Percentiles rank a stretch among this genome's conserved stretches.
Conservation (phyloP, 2,329 filamentous ascomycete genomes). For the Madurella fahalii region DNA sequence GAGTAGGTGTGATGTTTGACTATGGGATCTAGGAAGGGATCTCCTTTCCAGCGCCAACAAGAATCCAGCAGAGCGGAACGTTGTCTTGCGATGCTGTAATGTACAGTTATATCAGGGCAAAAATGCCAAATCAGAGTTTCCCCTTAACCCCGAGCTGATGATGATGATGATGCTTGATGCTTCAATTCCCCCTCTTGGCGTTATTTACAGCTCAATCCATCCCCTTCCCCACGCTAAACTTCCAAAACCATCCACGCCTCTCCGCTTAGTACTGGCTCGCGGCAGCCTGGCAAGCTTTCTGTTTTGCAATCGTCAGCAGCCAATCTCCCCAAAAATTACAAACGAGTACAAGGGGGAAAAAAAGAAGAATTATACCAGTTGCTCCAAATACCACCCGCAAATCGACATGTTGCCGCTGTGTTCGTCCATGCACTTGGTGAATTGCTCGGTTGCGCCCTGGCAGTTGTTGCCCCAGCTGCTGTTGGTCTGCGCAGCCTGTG, state of each 20-base stretch:
- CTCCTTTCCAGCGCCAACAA: neutral
- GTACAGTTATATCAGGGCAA: constrained; percentile 6
- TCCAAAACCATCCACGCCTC: neutral
- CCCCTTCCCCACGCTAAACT: neutral
- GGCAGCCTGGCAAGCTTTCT: constrained; percentile 79
- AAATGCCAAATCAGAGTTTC: neutral
- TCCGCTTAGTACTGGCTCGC: constrained; percentile 62
- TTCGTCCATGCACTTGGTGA: constrained; percentile 96
- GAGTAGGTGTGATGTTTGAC: constrained; percentile 27
- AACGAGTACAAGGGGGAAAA: neutral
- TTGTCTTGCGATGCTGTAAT: constrained; percentile 1
- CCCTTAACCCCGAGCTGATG: neutral
- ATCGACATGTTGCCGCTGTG: constrained; percentile 91
- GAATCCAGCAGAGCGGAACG: constrained; percentile 8
- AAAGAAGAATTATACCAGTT: constrained; percentile 55
- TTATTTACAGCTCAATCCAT: constrained; percentile 3
- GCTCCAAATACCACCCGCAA: constrained; percentile 97
- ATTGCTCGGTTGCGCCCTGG: constrained; percentile 72
- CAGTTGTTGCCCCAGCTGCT: constrained; percentile 64
- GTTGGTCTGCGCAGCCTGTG: constrained; percentile 47
- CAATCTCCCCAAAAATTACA: neutral
- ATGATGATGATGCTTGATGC: neutral
- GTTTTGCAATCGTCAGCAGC: constrained; percentile 13
- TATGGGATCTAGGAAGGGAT: neutral
- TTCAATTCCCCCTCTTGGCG: neutral